phyloP scores from a whole-genome alignment of 345 rosid genomes.

The Moringa oleifera region DNA sequence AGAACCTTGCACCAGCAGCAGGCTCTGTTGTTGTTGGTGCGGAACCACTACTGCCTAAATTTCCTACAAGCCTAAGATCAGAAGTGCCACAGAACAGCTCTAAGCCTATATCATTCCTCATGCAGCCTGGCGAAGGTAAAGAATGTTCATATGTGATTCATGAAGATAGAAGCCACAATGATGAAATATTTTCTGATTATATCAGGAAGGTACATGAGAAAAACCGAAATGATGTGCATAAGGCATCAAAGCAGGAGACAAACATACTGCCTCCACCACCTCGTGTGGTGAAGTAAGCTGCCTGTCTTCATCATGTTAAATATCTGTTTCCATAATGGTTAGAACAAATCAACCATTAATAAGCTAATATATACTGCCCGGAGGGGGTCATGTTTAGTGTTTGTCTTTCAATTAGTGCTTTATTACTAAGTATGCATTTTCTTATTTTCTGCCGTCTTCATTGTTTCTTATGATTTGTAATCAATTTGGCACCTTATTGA shows the following conservation, averaged over 20 bases:
- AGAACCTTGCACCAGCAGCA: conserved; percentile 1
- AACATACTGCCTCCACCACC: conserved; percentile 33
- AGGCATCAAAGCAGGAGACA: conserved; percentile 10
- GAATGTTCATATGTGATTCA: conserved; percentile 14
- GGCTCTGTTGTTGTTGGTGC: conserved; percentile 12
- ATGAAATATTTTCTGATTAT: conserved; percentile 32
- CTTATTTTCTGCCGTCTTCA: too few species aligned
- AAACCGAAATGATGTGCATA: conserved; percentile 19
- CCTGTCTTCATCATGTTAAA: not conserved
- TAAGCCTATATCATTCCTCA: conserved; percentile 27
- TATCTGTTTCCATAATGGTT: not conserved
- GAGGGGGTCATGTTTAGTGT: too few species aligned
- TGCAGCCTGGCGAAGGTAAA: conserved; percentile 28
- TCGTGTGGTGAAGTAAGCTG: conserved; percentile 17
- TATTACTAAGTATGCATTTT: too few species aligned
- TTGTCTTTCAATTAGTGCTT: too few species aligned
- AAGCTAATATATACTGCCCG: too few species aligned
- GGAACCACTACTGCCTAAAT: conserved; percentile 14
- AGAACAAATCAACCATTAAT: too few species aligned
- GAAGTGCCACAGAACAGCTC: conserved; percentile 20
- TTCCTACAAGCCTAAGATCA: conserved; percentile 20
- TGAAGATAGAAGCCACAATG: conserved; percentile 14
- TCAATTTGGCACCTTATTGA: too few species aligned
- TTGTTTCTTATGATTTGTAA: too few species aligned
- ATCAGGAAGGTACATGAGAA: conserved; percentile 44